Percentiles rank a stretch among this genome's conserved stretches.
Conservation (phyloP, 805 yeast species). For the Kockiozyma suomiensis region DNA sequence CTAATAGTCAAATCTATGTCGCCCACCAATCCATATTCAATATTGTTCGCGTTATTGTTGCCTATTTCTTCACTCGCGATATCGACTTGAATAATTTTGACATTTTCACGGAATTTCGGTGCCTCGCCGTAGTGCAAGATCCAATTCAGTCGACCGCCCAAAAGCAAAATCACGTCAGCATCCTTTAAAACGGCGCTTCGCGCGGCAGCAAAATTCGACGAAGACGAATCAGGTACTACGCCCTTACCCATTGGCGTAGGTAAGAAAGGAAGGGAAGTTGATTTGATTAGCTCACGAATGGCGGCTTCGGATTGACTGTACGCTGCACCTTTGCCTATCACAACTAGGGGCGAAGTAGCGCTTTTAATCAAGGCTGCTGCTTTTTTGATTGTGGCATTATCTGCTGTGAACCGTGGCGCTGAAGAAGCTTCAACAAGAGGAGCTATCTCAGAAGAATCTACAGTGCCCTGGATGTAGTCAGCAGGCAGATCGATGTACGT, state of each 20-base stretch:
- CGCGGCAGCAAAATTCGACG: slow-evolving; percentile 61
- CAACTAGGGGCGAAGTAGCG: slow-evolving; percentile 55
- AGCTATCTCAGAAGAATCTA: slow-evolving; percentile 10
- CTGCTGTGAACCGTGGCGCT: slow-evolving; percentile 47
- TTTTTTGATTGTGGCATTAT: slow-evolving; percentile 41
- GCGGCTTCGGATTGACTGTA: slow-evolving; percentile 48
- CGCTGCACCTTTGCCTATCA: slow-evolving; percentile 70
- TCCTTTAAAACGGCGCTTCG: slow-evolving; percentile 59
- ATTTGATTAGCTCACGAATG: slow-evolving; percentile 48
- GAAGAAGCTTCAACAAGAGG: slow-evolving; percentile 10
- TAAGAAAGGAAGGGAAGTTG: slow-evolving; percentile 55
- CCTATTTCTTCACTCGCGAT: slow-evolving; percentile 57
- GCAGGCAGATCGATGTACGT: slow-evolving; percentile 70
- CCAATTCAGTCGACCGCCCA: slow-evolving; percentile 76
- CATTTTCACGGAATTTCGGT: slow-evolving; percentile 54
- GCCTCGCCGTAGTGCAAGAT: slow-evolving; percentile 66
- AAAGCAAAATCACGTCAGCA: slow-evolving; percentile 61
- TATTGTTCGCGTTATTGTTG: slow-evolving; percentile 44
- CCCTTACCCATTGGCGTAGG: slow-evolving; percentile 86
- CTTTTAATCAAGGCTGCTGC: slow-evolving; percentile 44
- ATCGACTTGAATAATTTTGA: slow-evolving; percentile 61
- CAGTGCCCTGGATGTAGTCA: slow-evolving; percentile 51
- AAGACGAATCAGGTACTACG: slow-evolving; percentile 54
- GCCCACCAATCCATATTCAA: slow-evolving; percentile 55
- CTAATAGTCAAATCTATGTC: slow-evolving; percentile 51